Conservation (phyloP, 164 flowering plant genomes). For the Magnolia changhungtana region DNA sequence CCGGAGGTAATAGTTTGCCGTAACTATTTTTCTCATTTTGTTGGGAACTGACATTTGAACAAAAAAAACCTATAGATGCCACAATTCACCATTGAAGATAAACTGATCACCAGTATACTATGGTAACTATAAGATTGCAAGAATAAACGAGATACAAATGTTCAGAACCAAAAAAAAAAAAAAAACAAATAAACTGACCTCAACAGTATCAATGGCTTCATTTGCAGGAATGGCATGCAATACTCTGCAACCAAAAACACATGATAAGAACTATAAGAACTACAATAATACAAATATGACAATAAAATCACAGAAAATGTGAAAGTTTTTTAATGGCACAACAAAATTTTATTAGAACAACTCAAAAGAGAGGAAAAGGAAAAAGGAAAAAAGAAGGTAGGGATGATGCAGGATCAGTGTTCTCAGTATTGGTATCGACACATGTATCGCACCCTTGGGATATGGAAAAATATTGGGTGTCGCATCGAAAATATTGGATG, state of each 20-base stretch:
- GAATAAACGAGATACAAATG: too few species aligned
- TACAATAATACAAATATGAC: neutral
- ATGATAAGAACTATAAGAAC: neutral
- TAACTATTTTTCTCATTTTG: too few species aligned
- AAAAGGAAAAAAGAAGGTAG: neutral
- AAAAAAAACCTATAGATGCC: neutral
- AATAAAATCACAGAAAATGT: neutral
- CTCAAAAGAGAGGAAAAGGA: neutral
- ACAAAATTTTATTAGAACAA: neutral
- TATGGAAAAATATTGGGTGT: neutral
- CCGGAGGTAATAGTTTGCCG: too few species aligned
- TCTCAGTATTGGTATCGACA: too few species aligned
- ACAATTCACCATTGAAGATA: neutral
- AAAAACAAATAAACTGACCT: slow-evolving; percentile 46
- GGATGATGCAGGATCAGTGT: neutral
- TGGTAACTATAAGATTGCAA: too few species aligned
- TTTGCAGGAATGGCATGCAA: slow-evolving; percentile 89
- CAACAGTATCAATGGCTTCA: slow-evolving; percentile 96
- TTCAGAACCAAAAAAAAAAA: neutral
- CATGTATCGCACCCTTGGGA: neutral
- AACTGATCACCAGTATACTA: too few species aligned
- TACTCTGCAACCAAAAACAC: slow-evolving; percentile 48
- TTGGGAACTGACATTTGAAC: too few species aligned
- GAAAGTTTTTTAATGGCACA: neutral
- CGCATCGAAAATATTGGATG: too few species aligned